phyloP scores from a whole-genome alignment of 176 grass and related monocot species.

The Miscanthus lutarioriparius region DNA sequence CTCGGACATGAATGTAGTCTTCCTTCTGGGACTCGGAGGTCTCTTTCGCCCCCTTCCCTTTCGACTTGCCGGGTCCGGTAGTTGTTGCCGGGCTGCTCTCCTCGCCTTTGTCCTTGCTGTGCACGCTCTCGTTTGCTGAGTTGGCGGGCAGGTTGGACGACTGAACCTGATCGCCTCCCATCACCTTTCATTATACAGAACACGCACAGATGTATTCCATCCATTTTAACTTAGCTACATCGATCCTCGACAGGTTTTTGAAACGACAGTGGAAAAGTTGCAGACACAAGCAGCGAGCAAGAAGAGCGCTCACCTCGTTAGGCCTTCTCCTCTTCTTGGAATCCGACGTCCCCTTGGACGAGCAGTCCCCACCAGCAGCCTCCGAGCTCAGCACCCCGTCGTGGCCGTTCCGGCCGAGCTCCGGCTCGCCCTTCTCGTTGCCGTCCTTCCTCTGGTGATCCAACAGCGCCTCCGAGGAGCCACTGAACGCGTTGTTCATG shows the following conservation, averaged over 20 bases:
- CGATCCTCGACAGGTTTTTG: not conserved
- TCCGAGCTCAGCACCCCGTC: constrained; percentile 49
- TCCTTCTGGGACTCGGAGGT: constrained; percentile 50
- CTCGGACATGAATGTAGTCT: constrained; percentile 88
- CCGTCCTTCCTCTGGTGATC: constrained; percentile 46
- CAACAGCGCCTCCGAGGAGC: constrained; percentile 29
- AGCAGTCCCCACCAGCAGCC: constrained; percentile 58
- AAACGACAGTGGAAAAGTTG: constrained; percentile 10
- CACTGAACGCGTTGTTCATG: constrained; percentile 42
- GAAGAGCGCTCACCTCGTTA: constrained; percentile 51
- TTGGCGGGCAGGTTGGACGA: constrained; percentile 48
- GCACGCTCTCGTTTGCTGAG: constrained; percentile 50
- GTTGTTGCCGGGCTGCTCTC: constrained; percentile 51
- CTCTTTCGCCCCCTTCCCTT: constrained; percentile 66
- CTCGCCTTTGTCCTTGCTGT: constrained; percentile 63
- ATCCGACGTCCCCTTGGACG: constrained; percentile 60
- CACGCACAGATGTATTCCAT: not conserved
- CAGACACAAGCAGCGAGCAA: not conserved
- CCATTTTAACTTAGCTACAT: not conserved
- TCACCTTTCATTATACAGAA: constrained; percentile 39
- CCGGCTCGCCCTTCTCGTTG: constrained; percentile 43
- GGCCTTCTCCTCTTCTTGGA: constrained; percentile 72
- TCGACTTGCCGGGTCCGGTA: constrained; percentile 40
- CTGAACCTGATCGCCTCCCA: constrained; percentile 56
- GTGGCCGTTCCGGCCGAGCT: constrained; percentile 44